These are phyloP conservation scores for Lachnellula suecica DNA, from an alignment of 2,329 filamentous ascomycete species.

Conservation along the genomic window DNA sequence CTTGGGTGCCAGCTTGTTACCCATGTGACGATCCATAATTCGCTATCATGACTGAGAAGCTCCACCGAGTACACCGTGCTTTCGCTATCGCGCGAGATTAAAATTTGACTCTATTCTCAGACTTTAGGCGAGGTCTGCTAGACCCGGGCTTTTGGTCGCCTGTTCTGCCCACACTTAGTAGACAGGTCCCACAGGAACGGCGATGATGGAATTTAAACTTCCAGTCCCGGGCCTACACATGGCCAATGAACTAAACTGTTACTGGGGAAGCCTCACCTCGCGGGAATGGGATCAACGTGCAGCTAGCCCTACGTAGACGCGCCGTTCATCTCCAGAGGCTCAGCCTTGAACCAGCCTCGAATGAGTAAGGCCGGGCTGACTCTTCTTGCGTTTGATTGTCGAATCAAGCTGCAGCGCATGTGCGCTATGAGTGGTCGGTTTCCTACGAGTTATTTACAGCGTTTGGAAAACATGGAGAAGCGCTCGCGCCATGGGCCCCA, in stretches of 20 bases:
- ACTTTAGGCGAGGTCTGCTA: slow-evolving; percentile 4
- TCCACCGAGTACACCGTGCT: background rate
- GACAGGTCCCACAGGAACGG: background rate
- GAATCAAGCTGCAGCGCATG: background rate
- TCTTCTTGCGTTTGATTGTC: background rate
- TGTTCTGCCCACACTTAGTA: too few species aligned
- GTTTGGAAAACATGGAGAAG: slow-evolving; percentile 12
- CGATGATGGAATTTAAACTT: background rate
- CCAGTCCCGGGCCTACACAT: too few species aligned
- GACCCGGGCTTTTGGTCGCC: too few species aligned
- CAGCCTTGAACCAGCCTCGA: slow-evolving; percentile 4
- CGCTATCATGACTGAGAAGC: too few species aligned
- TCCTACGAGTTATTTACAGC: background rate
- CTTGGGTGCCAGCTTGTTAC: too few species aligned
- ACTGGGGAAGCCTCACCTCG: background rate
- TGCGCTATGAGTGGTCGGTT: background rate
- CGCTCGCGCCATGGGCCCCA: slow-evolving; percentile 7
- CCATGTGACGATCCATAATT: too few species aligned
- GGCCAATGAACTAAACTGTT: background rate
- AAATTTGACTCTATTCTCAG: slow-evolving; percentile 16
- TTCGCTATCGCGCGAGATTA: slow-evolving; percentile 3
- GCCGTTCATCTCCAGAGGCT: slow-evolving; percentile 1
- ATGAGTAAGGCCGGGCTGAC: background rate
- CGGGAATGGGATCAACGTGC: background rate
- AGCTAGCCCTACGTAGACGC: slow-evolving; percentile 1